These are phyloP conservation scores for Coccomyxa subellipsoidea DNA, from an alignment of 163 green algal genomes.

Conservation along the genomic window DNA sequence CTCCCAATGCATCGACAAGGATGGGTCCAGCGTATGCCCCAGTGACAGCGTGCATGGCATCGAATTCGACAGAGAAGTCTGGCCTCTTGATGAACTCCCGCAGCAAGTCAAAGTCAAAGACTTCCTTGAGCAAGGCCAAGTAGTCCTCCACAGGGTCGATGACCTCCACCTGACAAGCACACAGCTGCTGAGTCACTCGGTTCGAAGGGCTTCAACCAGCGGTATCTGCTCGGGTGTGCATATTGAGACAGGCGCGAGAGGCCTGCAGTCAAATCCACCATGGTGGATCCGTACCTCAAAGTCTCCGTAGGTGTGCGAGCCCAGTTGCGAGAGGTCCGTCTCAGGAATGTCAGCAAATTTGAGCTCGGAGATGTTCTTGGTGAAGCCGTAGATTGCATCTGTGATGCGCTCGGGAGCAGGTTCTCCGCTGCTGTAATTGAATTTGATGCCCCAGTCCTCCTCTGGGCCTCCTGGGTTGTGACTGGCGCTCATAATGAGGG, in stretches of 20 bases:
- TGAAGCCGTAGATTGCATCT: constrained; percentile 92
- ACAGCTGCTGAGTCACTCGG: no score
- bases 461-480: constrained; percentile 96
- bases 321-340: constrained; percentile 82
- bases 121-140: constrained; percentile 77
- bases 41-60: constrained; percentile 95
- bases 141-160: constrained; percentile 94
- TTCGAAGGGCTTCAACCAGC: no score
- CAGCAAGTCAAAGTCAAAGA: constrained; percentile 95
- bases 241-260: no score
- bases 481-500: constrained; percentile 96
- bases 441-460: constrained; percentile 99
- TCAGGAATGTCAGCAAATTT: constrained; percentile 91
- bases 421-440: constrained; percentile 96
- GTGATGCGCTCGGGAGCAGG: constrained; percentile 97
- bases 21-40: constrained; percentile 92
- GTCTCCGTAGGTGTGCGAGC: constrained; percentile 61
- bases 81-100: constrained; percentile 68
- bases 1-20: constrained; percentile 87
- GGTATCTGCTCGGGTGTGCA: no score
- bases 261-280: no score
- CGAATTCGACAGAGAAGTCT: constrained; percentile 92
- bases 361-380: constrained; percentile 77
- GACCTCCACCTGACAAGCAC: constrained; percentile 77
- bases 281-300: constrained; percentile 79